Evolutionary conservation across 805 yeast species (phyloP).

Genomic region (Novakomyces olei): DNA sequence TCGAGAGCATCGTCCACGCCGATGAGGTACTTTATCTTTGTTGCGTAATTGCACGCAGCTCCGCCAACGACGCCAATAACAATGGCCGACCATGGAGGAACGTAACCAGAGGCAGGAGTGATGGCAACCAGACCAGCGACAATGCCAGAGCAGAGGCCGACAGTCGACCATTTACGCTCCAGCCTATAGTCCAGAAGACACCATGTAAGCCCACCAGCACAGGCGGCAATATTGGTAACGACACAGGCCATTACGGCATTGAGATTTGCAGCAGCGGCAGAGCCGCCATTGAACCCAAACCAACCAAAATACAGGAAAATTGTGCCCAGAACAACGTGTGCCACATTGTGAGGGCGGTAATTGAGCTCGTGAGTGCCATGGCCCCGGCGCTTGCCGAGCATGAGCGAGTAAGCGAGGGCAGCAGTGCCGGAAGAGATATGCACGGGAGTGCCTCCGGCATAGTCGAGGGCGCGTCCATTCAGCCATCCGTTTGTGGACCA

Average conservation of each 20-base stretch:
- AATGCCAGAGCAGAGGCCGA: constrained; percentile 85
- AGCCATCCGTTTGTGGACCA: constrained; percentile 95
- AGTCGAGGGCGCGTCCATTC: constrained; percentile 62
- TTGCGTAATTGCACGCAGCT: constrained; percentile 61
- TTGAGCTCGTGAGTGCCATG: constrained; percentile 21
- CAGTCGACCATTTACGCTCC: constrained; percentile 68
- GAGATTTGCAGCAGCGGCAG: constrained; percentile 79
- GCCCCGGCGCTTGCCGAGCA: constrained; percentile 82
- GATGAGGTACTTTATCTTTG: constrained; percentile 49
- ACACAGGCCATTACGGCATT: constrained; percentile 88
- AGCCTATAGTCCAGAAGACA: constrained; percentile 54
- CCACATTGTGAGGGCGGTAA: constrained; percentile 57
- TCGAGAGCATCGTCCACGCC: constrained; percentile 87
- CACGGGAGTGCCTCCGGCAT: constrained; percentile 98
- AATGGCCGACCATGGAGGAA: constrained; percentile 75
- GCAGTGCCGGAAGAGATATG: constrained; percentile 88
- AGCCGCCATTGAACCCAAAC: constrained; percentile 98
- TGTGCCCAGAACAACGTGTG: constrained; percentile 79
- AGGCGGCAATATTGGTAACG: constrained; percentile 86
- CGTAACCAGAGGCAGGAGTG: constrained; percentile 93
- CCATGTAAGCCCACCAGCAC: constrained; percentile 85
- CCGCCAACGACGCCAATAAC: constrained; percentile 67
- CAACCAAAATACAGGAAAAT: constrained; percentile 95
- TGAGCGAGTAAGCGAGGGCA: constrained; percentile 79
- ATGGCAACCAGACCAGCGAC: constrained; percentile 86